A percentile compares a stretch with the other conserved stretches of the same genome.
phyloP scores from a whole-genome alignment of 2,329 filamentous ascomycete species.

The Neoascochyta sp. region DNA sequence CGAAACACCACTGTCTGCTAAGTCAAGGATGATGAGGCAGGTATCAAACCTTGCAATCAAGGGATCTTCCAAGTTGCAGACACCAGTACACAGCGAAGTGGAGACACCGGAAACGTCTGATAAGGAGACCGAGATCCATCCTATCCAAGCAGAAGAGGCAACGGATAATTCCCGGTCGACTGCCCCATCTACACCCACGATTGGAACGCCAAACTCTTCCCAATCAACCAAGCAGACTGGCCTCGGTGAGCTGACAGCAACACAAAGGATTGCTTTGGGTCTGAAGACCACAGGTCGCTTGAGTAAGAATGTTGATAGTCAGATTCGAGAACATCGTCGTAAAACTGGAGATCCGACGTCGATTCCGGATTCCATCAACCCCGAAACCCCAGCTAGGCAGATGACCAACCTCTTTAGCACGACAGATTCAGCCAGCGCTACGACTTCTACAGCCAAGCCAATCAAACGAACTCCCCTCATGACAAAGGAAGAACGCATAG shows the following conservation, averaged over 20 bases:
- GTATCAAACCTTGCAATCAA: neutral
- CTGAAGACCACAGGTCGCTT: conserved; percentile 25
- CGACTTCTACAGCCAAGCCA: conserved; percentile 5
- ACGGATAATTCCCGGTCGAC: neutral
- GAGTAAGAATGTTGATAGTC: conserved; percentile 17
- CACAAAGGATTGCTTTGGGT: conserved; percentile 23
- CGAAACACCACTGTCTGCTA: conserved; percentile 3
- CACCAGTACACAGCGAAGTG: neutral
- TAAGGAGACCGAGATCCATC: neutral
- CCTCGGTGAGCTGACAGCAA: conserved; percentile 16
- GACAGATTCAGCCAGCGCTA: conserved; percentile 8
- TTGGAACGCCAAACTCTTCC: conserved; percentile 1
- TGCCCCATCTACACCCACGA: neutral
- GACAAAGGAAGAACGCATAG: conserved; percentile 27
- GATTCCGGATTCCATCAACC: conserved; percentile 4
- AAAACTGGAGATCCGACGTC: conserved; percentile 18
- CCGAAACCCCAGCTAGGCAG: neutral
- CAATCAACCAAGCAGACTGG: conserved; percentile 4
- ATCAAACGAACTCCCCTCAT: conserved; percentile 16
- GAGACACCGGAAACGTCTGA: neutral
- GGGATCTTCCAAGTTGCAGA: neutral
- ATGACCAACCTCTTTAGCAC: conserved; percentile 1
- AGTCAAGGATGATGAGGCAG: conserved; percentile 1
- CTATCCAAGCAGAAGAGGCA: neutral
- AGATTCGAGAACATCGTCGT: conserved; percentile 27